Evolutionary conservation across 2,329 filamentous ascomycete genomes (phyloP).

Genomic region (Fusarium hostae): DNA sequence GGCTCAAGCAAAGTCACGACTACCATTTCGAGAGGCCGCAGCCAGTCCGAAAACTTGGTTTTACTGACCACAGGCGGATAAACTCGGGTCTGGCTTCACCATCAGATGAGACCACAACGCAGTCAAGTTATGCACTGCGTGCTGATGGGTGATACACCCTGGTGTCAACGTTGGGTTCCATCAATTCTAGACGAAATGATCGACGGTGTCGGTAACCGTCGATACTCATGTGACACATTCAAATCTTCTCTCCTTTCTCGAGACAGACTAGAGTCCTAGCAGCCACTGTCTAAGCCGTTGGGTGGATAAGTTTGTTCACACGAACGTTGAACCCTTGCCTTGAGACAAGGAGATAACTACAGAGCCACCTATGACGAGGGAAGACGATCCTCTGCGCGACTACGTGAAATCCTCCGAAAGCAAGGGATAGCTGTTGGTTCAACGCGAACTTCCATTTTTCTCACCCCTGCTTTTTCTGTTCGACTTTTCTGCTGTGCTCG

Average conservation of each 20-base stretch:
- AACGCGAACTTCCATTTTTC: neutral
- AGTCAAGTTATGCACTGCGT: neutral
- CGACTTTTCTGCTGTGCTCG: neutral
- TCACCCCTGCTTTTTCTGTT: neutral
- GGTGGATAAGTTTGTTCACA: neutral
- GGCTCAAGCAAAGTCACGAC: neutral
- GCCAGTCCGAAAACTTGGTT: conserved; percentile 1
- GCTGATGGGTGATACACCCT: conserved; percentile 1
- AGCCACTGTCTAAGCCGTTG: conserved; percentile 16
- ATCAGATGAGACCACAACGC: neutral
- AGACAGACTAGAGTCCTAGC: neutral
- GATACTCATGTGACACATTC: conserved; percentile 38
- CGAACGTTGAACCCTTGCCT: conserved; percentile 17
- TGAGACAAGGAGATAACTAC: conserved; percentile 24
- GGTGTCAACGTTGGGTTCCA: neutral
- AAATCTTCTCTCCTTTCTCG: conserved; percentile 14
- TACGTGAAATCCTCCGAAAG: neutral
- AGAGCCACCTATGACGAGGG: neutral
- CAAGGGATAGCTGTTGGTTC: neutral
- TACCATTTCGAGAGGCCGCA: neutral
- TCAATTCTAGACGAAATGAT: conserved; percentile 39
- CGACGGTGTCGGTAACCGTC: conserved; percentile 22
- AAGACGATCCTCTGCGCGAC: neutral
- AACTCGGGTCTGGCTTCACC: neutral
- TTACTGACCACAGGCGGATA: neutral